phyloP scores from a whole-genome alignment of 495 filamentous ascomycete species.

The Penicillium cataractarum region DNA sequence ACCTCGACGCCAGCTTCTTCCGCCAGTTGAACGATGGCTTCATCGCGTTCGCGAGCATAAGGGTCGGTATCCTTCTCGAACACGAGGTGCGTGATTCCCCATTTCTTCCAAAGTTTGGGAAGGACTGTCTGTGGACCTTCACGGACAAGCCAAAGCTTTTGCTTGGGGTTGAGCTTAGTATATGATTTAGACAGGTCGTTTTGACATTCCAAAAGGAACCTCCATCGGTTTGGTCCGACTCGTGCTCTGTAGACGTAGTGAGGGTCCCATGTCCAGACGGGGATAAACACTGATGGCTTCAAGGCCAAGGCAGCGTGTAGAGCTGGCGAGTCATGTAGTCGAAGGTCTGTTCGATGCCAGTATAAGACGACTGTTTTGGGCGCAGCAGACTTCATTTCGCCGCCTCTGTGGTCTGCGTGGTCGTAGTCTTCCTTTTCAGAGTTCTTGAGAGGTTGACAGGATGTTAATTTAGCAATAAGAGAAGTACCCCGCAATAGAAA shows the following conservation, averaged over 20 bases:
- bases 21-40: constrained; percentile 54
- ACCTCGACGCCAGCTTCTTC: constrained; percentile 66
- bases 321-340: constrained; percentile 72
- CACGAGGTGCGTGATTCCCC: constrained; percentile 70
- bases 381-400: constrained; percentile 11
- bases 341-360: constrained; percentile 75
- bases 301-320: constrained; percentile 65
- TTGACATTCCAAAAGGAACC: constrained; percentile 71
- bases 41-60: constrained; percentile 65
- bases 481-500: neutral
- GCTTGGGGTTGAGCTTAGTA: constrained; percentile 61
- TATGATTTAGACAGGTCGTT: constrained; percentile 63
- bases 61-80: constrained; percentile 77
- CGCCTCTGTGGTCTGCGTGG: neutral
- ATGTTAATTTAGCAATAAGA: neutral
- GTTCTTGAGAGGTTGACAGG: neutral
- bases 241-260: constrained; percentile 72
- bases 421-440: neutral
- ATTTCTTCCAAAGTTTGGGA: constrained; percentile 67
- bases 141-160: constrained; percentile 66
- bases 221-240: constrained; percentile 68
- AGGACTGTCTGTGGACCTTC: constrained; percentile 69
- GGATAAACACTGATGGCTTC: constrained; percentile 63
- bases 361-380: constrained; percentile 62
- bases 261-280: constrained; percentile 72